Evolutionary conservation across 805 yeast species (phyloP), one percentile per base, ranked within the genome.

Genomic region (Yarrowia sp.): DNA sequence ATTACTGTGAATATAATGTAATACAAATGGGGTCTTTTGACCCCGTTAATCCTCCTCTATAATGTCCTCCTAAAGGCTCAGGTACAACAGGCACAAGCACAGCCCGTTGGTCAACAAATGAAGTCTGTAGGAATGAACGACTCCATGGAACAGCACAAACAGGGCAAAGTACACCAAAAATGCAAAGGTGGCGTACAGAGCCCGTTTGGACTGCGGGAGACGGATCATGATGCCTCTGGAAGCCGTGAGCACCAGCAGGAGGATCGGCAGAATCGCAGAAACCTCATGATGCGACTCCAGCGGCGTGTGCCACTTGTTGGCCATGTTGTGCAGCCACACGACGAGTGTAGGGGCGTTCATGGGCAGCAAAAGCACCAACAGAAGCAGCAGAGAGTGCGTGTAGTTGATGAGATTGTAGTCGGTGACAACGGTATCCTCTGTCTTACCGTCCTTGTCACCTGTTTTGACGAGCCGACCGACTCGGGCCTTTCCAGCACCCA

Each of bases 211-310:
- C 19, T 69, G 67, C n/a, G 67, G 56, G 3, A 38, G 43, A 42
- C 89, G 87, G 36, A 86, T 74, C 72, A 80, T 77, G 49, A 77
- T 78, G 4, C 86, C 85, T 12, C 83, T 78, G 40, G 81, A 82
- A 73, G 88, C 84, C 56, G 82, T 78, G 72, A 86, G 88, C 50
- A 85, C 84, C 46, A 90, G 75, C 11, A 87, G 70, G 8, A 92
- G 81, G 1, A 90, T 86, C 0, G 97, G 97, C n/a, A 89, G 79
- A 36, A 92, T 85, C 0, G 97, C 89, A 65, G 92, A 77, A 50
- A 90, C 81, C 74, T 91, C 92, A 75, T 93, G 97, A 76, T 92
- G 97, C 0, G 97, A 89, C 8, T 90, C 85, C 74, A 92, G 92
- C 15, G 97, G 92, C 0, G 95, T 90, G 69, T 83, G 85, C 97